Evolutionary conservation across 208 protist species (phyloP), one percentile per base, ranked within the genome.

Genomic region (Leishmania aethiopica): DNA sequence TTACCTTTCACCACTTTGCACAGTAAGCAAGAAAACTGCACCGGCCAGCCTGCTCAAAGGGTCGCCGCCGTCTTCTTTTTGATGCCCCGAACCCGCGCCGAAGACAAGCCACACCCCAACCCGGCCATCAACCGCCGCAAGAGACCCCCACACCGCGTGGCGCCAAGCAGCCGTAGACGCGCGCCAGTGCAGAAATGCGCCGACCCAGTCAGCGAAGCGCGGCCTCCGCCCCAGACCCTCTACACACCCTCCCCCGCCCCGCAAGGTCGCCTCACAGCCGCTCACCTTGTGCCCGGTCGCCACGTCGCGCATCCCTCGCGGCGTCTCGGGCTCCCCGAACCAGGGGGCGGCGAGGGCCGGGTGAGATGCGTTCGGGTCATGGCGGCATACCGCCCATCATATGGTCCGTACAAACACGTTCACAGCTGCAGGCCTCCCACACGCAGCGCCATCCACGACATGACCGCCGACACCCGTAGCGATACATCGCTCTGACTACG

Each of bases 1-100:
- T 42, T 0, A 0, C 2, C 40, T 42, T 42, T 2, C 40, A 10
- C 42, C 42, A 10, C 42, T 0, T 45, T 3, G 42, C 42, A 0
- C 0, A 45, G 10, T 2, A 3, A 0, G 42, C 0, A 10, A 10
- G 3, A 45, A 11, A 4, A 45, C 0, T 0, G 0, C 42, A 4
- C 42, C 4, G 42, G 42, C 42, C 42, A 10, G 42, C 42, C 42
- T 45, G 2, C 42, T 3, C 3, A 4, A 0, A 45, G 42, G 42
- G 42, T 0, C 42, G 42, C 0, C 0, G 5, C 0, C 42, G 3
- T 10, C 40, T 45, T 0, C 10, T 45, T 47, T 13, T 47, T 47
- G 0, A 13, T 8, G 0, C 8, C 10, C 45, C 7, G 10, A 47
- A 47, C 10, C 10, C 0, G 13, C 10, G 45, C 10, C 10, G 0